These are phyloP conservation scores for Bryoglossum gracile DNA, from an alignment of 495 filamentous ascomycete species.

Conservation along the genomic window DNA sequence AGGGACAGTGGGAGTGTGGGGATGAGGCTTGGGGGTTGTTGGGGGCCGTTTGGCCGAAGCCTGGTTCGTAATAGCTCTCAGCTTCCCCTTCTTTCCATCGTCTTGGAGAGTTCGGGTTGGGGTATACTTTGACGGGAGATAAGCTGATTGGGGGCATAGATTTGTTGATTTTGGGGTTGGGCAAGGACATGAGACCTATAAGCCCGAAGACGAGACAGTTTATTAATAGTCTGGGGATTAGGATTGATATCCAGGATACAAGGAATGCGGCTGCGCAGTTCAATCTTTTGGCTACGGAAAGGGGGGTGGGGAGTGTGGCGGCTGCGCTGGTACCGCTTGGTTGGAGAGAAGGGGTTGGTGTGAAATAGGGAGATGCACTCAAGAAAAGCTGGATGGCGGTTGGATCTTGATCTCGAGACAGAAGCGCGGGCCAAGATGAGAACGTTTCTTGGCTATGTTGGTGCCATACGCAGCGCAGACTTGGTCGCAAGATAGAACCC, in stretches of 20 bases:
- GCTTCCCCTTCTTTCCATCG: not conserved
- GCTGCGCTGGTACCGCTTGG: constrained; percentile 85
- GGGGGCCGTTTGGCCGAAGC: constrained; percentile 78
- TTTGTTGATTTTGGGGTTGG: constrained; percentile 80
- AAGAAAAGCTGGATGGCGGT: too few species aligned
- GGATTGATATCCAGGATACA: constrained; percentile 86
- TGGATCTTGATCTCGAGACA: too few species aligned
- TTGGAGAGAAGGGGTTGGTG: constrained; percentile 53
- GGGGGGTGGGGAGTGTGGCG: constrained; percentile 71
- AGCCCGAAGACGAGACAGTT: constrained; percentile 63
- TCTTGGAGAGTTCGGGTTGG: too few species aligned
- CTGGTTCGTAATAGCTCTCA: constrained; percentile 65
- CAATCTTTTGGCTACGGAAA: constrained; percentile 78
- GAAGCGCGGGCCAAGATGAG: too few species aligned
- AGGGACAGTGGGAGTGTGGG: constrained; percentile 74
- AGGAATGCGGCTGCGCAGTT: constrained; percentile 89
- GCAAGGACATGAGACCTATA: constrained; percentile 63
- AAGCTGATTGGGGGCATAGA: constrained; percentile 44
- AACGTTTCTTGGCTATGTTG: too few species aligned
- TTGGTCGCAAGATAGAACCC: too few species aligned
- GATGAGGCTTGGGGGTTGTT: constrained; percentile 69
- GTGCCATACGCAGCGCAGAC: too few species aligned
- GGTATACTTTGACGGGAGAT: too few species aligned
- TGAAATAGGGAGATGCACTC: constrained; percentile 1
- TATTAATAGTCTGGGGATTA: constrained; percentile 72